Conservation (phyloP, 2,329 filamentous ascomycete genomes). For the Penicillium vulpinum region DNA sequence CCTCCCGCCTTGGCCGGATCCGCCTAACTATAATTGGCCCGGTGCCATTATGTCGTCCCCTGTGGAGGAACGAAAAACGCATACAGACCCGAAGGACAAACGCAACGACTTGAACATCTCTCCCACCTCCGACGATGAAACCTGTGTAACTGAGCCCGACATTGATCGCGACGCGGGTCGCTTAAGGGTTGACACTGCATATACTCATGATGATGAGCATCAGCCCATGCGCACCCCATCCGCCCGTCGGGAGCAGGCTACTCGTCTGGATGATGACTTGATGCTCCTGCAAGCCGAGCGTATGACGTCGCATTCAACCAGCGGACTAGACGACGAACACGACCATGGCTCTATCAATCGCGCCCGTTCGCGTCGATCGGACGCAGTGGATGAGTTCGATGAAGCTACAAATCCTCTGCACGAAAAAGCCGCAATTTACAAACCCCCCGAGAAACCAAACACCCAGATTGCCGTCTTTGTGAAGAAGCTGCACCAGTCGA, state of each 20-base stretch:
- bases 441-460: constrained; percentile 62
- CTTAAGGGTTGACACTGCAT: constrained; percentile 34
- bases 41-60: constrained; percentile 41
- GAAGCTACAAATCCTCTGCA: constrained; percentile 68
- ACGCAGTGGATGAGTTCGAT: constrained; percentile 67
- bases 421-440: constrained; percentile 65
- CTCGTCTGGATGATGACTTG: constrained; percentile 65
- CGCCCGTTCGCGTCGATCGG: constrained; percentile 54
- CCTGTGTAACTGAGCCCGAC: constrained; percentile 29
- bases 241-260: constrained; percentile 59
- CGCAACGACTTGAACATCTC: constrained; percentile 26
- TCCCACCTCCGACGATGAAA: constrained; percentile 33
- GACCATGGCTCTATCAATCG: constrained; percentile 50
- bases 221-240: constrained; percentile 51
- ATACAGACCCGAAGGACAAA: constrained; percentile 30
- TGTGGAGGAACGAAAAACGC: constrained; percentile 30
- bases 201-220: constrained; percentile 9
- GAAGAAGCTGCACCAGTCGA: constrained; percentile 65
- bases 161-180: constrained; percentile 9
- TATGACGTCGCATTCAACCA: constrained; percentile 51
- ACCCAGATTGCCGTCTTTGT: constrained; percentile 64
- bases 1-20: background rate
- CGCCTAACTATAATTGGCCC: constrained; percentile 23
- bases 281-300: constrained; percentile 65
- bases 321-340: constrained; percentile 29